Evolutionary conservation across 768 basidiomycete species (phyloP).

Genomic region (Tulasnella sp.): DNA sequence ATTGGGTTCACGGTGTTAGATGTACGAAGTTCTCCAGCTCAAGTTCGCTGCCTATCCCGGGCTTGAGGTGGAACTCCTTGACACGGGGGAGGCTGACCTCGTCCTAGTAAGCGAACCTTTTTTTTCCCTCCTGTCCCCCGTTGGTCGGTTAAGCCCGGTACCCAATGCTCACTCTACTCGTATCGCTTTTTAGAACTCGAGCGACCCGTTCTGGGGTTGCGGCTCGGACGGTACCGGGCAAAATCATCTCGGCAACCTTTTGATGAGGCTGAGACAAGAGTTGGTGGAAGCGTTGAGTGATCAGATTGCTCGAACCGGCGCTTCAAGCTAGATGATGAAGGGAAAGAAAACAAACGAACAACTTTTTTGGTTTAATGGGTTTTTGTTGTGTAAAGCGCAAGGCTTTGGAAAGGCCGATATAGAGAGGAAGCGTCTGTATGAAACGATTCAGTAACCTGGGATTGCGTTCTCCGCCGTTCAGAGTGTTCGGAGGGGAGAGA

Average conservation of each 20-base stretch:
- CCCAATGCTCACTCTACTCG: background rate
- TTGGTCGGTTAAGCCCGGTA: no score
- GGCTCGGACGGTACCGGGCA: background rate
- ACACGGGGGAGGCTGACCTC: conserved; percentile 37
- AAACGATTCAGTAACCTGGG: background rate
- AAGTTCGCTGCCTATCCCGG: conserved; percentile 37
- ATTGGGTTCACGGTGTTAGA: conserved; percentile 13
- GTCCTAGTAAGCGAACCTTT: conserved; percentile 34
- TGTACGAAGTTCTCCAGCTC: conserved; percentile 35
- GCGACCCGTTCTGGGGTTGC: background rate
- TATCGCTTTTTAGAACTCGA: background rate
- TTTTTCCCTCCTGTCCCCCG: background rate
- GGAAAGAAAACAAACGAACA: background rate
- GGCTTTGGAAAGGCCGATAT: no score
- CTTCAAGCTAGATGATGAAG: background rate
- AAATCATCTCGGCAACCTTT: background rate
- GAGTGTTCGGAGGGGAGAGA: background rate
- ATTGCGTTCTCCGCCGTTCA: background rate
- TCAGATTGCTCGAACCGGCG: background rate
- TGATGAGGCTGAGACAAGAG: background rate
- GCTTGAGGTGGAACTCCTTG: conserved; percentile 33
- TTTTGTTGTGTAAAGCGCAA: no score
- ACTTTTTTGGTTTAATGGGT: no score
- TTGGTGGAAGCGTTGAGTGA: background rate
- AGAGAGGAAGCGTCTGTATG: background rate